Evolutionary conservation across 805 yeast genomes (phyloP), one percentile per base, ranked within the genome.

Genomic region (Metschnikowia gruessii): DNA sequence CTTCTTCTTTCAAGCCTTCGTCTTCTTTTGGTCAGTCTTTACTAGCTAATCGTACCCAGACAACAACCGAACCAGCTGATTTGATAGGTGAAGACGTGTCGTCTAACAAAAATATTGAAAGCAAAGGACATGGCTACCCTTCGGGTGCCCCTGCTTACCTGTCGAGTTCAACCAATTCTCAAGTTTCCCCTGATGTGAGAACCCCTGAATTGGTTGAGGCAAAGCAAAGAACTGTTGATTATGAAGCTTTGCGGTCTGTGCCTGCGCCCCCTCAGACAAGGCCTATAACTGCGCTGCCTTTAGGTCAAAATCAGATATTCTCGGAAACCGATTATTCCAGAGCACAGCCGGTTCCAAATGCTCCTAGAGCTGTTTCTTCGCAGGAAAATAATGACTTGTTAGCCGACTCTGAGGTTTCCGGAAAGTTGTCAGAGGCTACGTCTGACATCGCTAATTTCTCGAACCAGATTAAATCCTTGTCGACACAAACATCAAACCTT

Each of bases 371-470:
- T 9, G 21, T 30, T 24, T 46, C 45, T 22, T 29, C 30, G 18
- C 49, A 26, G 5, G 56, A 49, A 2, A 71, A 75, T 43, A 66
- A 63, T 45, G 87, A 82, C 51, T 63, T 82, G 42, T 68, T 79
- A 44, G 82, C 85, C 0, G 85, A 82, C 49, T 57, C 70, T 12
- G 87, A 79, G 42, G 75, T 83, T 1, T 77, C 87, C 1, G 81
- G 82, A 24, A 81, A 83, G 58, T 69, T 89, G 41, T 81, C 95
- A 1, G 79, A 80, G 49, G 92, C 96, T 3, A 81, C 94, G 6
- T 79, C 90, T 6, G 96, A 88, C 56, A 77, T 89, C 63, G 96
- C 95, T 13, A 88, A 91, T 56, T 74, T 87, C 35, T 85, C 95
- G 0, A 87, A 84, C 56, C 96, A 91, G 68, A 83, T 88, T 53